phyloP scores from a whole-genome alignment of 1,139 yeast genomes.

The Candida neerlandica region DNA sequence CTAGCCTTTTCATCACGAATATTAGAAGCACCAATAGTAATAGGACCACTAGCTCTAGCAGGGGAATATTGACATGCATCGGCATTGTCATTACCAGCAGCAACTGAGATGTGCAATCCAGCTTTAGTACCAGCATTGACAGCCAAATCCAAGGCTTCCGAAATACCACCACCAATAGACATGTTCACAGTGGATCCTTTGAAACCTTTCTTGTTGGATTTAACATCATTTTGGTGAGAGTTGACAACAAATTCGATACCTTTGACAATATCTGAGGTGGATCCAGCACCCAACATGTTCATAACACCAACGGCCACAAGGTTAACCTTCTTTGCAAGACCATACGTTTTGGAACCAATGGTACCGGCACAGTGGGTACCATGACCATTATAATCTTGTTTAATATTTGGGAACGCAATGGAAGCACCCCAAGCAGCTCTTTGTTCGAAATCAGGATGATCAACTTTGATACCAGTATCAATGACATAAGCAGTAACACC shows the following conservation, averaged over 20 bases:
- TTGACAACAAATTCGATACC: slow-evolving; percentile 81
- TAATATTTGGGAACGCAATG: slow-evolving; percentile 79
- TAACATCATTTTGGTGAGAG: slow-evolving; percentile 59
- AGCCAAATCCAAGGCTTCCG: slow-evolving; percentile 78
- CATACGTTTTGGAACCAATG: slow-evolving; percentile 71
- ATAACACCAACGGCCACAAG: slow-evolving; percentile 74
- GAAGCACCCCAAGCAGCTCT: slow-evolving; percentile 96
- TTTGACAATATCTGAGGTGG: slow-evolving; percentile 79
- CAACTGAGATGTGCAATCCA: slow-evolving; percentile 83
- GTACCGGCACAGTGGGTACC: slow-evolving; percentile 92
- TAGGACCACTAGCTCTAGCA: slow-evolving; percentile 73
- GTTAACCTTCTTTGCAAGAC: slow-evolving; percentile 77
- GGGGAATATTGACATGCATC: slow-evolving; percentile 88
- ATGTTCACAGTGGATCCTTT: slow-evolving; percentile 88
- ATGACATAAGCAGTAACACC: slow-evolving; percentile 93
- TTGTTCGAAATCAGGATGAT: slow-evolving; percentile 83
- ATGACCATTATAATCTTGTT: slow-evolving; percentile 92
- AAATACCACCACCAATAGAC: slow-evolving; percentile 88
- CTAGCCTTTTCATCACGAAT: slow-evolving; percentile 74
- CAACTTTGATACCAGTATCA: slow-evolving; percentile 87
- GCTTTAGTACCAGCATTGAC: slow-evolving; percentile 82
- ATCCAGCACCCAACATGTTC: slow-evolving; percentile 57
- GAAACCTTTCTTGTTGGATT: slow-evolving; percentile 61
- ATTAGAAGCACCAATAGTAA: slow-evolving; percentile 84
- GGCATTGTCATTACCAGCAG: slow-evolving; percentile 85